Conservation (phyloP, 1,284 basidiomycete genomes). For the Leccinum proliferum region DNA sequence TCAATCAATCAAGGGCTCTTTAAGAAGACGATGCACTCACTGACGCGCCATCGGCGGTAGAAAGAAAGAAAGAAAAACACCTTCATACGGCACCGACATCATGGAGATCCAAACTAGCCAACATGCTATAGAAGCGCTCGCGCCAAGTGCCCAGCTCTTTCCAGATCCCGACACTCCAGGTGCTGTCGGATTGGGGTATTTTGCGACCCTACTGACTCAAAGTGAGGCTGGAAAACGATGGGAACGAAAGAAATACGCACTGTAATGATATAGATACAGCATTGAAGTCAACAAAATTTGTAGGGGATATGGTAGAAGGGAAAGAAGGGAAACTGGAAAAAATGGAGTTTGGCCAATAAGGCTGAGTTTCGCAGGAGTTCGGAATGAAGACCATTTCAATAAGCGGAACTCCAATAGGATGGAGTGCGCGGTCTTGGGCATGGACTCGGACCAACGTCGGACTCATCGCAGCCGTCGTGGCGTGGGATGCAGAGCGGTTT, state of each 20-base stretch:
- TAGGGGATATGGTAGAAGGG: constrained; percentile 65
- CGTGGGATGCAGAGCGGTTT: constrained; percentile 9
- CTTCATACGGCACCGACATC: constrained; percentile 39
- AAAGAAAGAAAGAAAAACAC: constrained; percentile 56
- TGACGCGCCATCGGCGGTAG: constrained; percentile 73
- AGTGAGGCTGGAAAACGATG: constrained; percentile 12
- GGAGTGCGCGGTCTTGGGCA: too few species aligned
- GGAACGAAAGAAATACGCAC: constrained; percentile 42
- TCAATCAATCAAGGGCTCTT: constrained; percentile 21
- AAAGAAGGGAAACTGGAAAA: constrained; percentile 56
- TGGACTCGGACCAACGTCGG: too few species aligned
- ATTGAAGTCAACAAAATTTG: constrained; percentile 84
- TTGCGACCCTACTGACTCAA: constrained; percentile 47
- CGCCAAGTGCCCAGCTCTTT: constrained; percentile 69
- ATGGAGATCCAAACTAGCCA: constrained; percentile 70
- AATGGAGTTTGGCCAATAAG: too few species aligned
- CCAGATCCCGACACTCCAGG: constrained; percentile 64
- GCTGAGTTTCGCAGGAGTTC: too few species aligned
- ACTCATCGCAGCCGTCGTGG: too few species aligned
- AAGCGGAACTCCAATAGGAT: too few species aligned
- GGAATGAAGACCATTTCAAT: too few species aligned
- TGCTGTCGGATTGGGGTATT: constrained; percentile 61
- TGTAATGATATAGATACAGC: constrained; percentile 70
- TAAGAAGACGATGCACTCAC: constrained; percentile 45
- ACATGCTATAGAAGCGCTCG: constrained; percentile 74